Conservation (phyloP, 495 filamentous ascomycete species). For the Glarea lozoyensis region DNA sequence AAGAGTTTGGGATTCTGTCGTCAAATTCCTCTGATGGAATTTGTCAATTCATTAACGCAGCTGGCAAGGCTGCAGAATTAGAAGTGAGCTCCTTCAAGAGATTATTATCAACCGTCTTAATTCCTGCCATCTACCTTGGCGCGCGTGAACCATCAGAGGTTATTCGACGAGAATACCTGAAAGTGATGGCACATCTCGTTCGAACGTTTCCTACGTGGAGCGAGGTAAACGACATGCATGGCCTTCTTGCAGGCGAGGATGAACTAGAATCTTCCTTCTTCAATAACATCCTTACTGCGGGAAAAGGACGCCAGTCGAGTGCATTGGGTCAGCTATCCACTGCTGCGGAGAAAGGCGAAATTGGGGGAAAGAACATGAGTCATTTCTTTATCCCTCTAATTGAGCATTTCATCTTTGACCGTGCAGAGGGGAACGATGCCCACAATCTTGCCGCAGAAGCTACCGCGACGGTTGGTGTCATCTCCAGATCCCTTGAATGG, state of each 20-base stretch:
- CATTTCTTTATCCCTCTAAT: constrained; percentile 85
- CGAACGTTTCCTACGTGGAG: constrained; percentile 58
- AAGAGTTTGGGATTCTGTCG: constrained; percentile 78
- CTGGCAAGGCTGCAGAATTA: constrained; percentile 27
- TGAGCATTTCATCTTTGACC: constrained; percentile 87
- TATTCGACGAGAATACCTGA: constrained; percentile 71
- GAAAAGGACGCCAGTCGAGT: constrained; percentile 76
- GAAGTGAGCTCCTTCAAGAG: constrained; percentile 24
- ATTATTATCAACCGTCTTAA: constrained; percentile 51
- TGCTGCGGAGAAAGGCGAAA: constrained; percentile 48
- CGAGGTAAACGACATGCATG: constrained; percentile 63
- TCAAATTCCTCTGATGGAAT: constrained; percentile 71
- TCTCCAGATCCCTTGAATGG: constrained; percentile 78
- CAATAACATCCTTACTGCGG: constrained; percentile 83
- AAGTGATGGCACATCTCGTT: constrained; percentile 68
- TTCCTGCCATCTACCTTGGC: constrained; percentile 70
- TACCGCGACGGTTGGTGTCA: constrained; percentile 59
- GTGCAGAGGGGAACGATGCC: constrained; percentile 63
- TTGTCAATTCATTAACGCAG: constrained; percentile 66
- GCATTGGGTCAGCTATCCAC: constrained; percentile 68
- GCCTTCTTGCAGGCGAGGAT: constrained; percentile 65
- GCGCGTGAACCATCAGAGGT: constrained; percentile 70
- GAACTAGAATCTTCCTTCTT: constrained; percentile 86
- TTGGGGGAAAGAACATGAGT: constrained; percentile 68
- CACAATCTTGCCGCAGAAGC: constrained; percentile 81